Evolutionary conservation across 2,329 filamentous ascomycete species (phyloP), one percentile per base, ranked within the genome.

Genomic region (Fusarium verrucosum): DNA sequence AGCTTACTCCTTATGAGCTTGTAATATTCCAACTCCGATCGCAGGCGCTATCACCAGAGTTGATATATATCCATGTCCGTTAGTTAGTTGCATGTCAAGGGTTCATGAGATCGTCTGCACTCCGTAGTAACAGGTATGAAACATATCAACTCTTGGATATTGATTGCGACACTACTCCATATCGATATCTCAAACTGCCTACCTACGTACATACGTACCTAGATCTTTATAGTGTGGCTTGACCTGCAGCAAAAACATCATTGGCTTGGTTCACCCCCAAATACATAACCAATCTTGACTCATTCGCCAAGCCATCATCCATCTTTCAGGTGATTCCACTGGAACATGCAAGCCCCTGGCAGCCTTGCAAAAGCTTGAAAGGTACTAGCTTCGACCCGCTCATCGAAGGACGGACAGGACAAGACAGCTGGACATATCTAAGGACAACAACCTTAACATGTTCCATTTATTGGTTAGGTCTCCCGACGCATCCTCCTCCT

Each of bases 381-480:
- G 53, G 68, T 60, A 66, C 70, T 72, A 72, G 68, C 54, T 57
- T 58, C 58, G 65, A 52, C 62, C 62, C 65, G 63, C 69, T 58
- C 56, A 50, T 65, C 38, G 37, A 50, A 50, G 54, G 65, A n/a
- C n/a, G n/a, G n/a, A n/a, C n/a, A n/a, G n/a, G n/a, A 68, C 68
- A 66, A 69, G 66, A 66, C 66, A 71, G 68, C 54, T 72, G 58
- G 68, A 72, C 70, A 71, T n/a, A n/a, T 68, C 46, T 59, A 47
- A 33, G 55, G 37, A 41, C 50, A 47, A 54, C 47, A 49, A 55
- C 49, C 60, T 57, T 45, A 52, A 58, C 44, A 50, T 56, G n/a
- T 23, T 47, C 26, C 11, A 36, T 30, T 36, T 56, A n/a, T n/a
- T n/a, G n/a, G n/a, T n/a, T n/a, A 47, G 50, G 47, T 22, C 59